These are phyloP conservation scores for Manihot esculenta DNA, from an alignment of 441 rosid genomes.

Conservation along the genomic window DNA sequence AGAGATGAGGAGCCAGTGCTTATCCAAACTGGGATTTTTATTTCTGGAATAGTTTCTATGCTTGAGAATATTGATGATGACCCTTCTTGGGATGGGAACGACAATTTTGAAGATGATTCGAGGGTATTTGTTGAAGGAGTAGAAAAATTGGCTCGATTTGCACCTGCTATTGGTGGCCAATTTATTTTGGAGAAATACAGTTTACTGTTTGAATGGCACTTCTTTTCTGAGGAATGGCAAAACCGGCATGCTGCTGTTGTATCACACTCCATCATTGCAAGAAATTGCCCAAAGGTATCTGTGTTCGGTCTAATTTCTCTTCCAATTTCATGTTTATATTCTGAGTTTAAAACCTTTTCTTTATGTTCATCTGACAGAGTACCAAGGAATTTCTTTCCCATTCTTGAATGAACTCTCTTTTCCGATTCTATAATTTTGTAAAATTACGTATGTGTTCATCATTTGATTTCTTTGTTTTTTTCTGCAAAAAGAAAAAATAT, in stretches of 20 bases:
- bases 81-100: not conserved
- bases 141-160: not conserved
- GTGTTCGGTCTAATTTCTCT: not conserved
- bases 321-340: not conserved
- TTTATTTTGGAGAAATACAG: constrained; percentile 41
- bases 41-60: constrained; percentile 41
- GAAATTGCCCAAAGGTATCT: constrained; percentile 46
- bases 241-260: constrained; percentile 47
- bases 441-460: not conserved
- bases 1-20: constrained; percentile 43
- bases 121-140: not conserved
- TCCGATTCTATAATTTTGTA: too few relatives aligned
- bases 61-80: constrained; percentile 35
- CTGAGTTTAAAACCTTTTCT: not conserved
- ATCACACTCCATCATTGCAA: constrained; percentile 47
- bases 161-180: constrained; percentile 27
- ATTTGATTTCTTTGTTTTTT: too few relatives aligned
- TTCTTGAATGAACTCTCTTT: too few relatives aligned
- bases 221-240: constrained; percentile 47
- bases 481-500: not conserved
- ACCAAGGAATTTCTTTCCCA: too few relatives aligned
- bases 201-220: constrained; percentile 38
- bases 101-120: not conserved
- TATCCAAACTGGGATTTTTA: constrained; percentile 32
- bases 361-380: too few relatives aligned